Evolutionary conservation across 1,284 basidiomycete species (phyloP).

Genomic region (Ceratobasidium sp.): DNA sequence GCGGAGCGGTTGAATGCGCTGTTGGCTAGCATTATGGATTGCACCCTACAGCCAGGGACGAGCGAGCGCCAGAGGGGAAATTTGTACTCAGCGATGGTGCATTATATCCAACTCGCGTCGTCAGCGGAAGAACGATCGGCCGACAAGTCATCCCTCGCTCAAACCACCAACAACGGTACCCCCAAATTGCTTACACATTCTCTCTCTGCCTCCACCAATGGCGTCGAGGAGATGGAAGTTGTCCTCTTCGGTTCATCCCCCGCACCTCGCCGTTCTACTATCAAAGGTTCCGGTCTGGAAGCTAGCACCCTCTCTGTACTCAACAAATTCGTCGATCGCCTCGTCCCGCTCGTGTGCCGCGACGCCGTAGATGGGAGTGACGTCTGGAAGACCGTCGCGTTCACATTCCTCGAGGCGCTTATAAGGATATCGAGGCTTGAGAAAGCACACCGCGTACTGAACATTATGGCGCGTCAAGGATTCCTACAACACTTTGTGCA

Average conservation of each 20-base stretch:
- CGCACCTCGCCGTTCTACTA: conserved; percentile 28
- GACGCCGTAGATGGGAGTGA: conserved; percentile 96
- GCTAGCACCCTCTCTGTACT: conserved; percentile 72
- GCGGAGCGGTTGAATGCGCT: conserved; percentile 83
- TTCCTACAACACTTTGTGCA: conserved; percentile 87
- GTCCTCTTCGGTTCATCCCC: conserved; percentile 39
- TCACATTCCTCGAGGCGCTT: conserved; percentile 86
- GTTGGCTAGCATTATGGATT: conserved; percentile 83
- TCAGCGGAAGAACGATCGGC: conserved; percentile 43
- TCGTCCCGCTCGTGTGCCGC: conserved; percentile 83
- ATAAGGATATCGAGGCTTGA: conserved; percentile 75
- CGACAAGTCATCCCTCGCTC: conserved; percentile 42
- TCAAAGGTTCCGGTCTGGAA: conserved; percentile 65
- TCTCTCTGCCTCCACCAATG: conserved; percentile 24
- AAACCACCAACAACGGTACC: conserved; percentile 17
- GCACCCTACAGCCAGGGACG: conserved; percentile 80
- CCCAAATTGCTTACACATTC: conserved; percentile 3
- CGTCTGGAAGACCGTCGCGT: conserved; percentile 96
- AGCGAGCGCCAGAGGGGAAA: conserved; percentile 96
- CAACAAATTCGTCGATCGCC: conserved; percentile 76
- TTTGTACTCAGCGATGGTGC: conserved; percentile 91
- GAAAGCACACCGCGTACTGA: conserved; percentile 70
- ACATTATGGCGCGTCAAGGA: conserved; percentile 79
- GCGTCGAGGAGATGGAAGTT: conserved; percentile 13
- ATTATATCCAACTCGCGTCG: conserved; percentile 82